Evolutionary conservation across 495 filamentous ascomycete species (phyloP).

Genomic region (Rhypophila decipiens): DNA sequence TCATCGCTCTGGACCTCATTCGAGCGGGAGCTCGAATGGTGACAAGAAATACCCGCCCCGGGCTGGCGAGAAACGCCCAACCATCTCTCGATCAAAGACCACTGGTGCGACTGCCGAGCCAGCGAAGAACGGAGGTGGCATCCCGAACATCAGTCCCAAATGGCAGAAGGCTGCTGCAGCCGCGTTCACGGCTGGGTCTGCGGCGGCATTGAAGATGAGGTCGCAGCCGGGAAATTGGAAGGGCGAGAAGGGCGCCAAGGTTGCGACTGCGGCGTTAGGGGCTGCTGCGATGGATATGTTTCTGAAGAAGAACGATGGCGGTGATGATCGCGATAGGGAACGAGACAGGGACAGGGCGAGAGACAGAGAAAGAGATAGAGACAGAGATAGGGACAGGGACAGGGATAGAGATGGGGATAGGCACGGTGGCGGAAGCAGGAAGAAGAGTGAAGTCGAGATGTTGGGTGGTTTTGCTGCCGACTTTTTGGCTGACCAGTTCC

Average conservation of each 20-base stretch:
- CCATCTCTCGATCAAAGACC: constrained; percentile 13
- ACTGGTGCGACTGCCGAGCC: constrained; percentile 7
- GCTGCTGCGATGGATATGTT: constrained; percentile 34
- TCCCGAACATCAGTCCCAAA: constrained; percentile 12
- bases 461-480: constrained; percentile 13
- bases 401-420: background rate
- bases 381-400: background rate
- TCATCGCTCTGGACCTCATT: background rate
- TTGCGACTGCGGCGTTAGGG: constrained; percentile 37
- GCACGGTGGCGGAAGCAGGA: background rate
- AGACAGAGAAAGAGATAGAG: background rate
- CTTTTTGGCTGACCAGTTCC: constrained; percentile 13
- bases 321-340: background rate
- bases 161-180: constrained; percentile 31
- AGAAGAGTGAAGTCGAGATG: constrained; percentile 5
- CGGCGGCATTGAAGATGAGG: constrained; percentile 30
- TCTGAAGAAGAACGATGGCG: constrained; percentile 1
- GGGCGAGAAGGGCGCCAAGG: constrained; percentile 30
- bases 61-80: constrained; percentile 4
- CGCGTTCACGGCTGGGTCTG: constrained; percentile 34
- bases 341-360: constrained; percentile 2
- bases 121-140: no score
- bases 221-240: constrained; percentile 35
- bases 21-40: background rate
- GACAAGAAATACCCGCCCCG: background rate